phyloP scores from a whole-genome alignment of 2,329 filamentous ascomycete species.

The Xylariaceae sp. region DNA sequence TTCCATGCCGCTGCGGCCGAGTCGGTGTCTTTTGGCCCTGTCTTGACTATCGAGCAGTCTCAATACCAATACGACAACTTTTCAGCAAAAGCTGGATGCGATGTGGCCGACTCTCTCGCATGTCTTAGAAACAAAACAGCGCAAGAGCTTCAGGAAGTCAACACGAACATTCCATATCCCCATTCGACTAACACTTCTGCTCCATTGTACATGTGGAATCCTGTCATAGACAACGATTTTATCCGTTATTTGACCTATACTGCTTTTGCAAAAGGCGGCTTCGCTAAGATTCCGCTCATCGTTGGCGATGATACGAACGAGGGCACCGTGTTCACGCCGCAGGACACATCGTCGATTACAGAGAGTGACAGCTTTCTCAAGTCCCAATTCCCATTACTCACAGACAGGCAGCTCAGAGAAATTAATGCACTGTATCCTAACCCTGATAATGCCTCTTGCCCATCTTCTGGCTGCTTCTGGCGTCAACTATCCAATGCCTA shows the following conservation, averaged over 20 bases:
- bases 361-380: constrained; percentile 54
- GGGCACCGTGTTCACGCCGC: constrained; percentile 58
- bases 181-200: constrained; percentile 23
- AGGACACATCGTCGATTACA: constrained; percentile 40
- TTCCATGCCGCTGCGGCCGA: constrained; percentile 50
- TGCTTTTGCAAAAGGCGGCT: constrained; percentile 44
- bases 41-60: constrained; percentile 43
- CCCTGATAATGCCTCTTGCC: constrained; percentile 41
- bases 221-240: constrained; percentile 52
- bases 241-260: constrained; percentile 48
- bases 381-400: constrained; percentile 55
- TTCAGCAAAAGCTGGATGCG: constrained; percentile 40
- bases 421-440: constrained; percentile 57
- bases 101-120: constrained; percentile 34
- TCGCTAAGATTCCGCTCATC: constrained; percentile 52
- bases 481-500: constrained; percentile 55
- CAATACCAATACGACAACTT: constrained; percentile 52
- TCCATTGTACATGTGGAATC: constrained; percentile 52
- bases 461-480: constrained; percentile 52
- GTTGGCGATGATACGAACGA: constrained; percentile 60
- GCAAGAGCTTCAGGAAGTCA: constrained; percentile 39
- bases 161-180: constrained; percentile 38
- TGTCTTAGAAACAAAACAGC: constrained; percentile 44
- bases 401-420: constrained; percentile 42
- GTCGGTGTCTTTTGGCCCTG: constrained; percentile 48